These are phyloP conservation scores for Lophiostoma macrostomum DNA, from an alignment of 495 filamentous ascomycete genomes.

Conservation along the genomic window DNA sequence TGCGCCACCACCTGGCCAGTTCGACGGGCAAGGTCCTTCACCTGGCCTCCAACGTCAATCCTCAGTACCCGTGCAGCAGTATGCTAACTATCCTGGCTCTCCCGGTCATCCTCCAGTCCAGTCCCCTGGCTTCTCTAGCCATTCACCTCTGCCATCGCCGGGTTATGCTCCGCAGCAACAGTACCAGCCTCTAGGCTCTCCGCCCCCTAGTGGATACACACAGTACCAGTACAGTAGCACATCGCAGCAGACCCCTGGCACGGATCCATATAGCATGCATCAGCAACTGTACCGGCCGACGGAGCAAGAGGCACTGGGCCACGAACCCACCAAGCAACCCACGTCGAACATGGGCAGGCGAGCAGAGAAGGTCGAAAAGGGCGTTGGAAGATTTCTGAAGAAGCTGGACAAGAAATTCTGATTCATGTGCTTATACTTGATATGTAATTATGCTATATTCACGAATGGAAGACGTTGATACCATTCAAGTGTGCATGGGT, in stretches of 20 bases:
- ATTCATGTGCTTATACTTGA: slow-evolving; percentile 10
- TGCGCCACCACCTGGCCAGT: slow-evolving; percentile 27
- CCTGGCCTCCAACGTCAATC: slow-evolving; percentile 31
- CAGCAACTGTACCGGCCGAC: slow-evolving; percentile 75
- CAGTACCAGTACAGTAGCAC: slow-evolving; percentile 27
- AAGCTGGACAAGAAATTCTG: slow-evolving; percentile 84
- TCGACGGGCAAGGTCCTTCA: slow-evolving; percentile 16
- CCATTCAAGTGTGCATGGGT: too few relatives aligned
- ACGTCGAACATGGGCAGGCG: slow-evolving; percentile 63
- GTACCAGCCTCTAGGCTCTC: slow-evolving; percentile 37
- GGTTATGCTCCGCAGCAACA: slow-evolving; percentile 37
- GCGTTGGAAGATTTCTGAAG: slow-evolving; percentile 78
- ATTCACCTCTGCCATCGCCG: slow-evolving; percentile 34
- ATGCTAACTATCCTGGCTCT: slow-evolving; percentile 34
- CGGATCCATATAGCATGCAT: slow-evolving; percentile 64
- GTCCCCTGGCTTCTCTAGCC: slow-evolving; percentile 28
- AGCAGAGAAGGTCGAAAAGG: slow-evolving; percentile 69
- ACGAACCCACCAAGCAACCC: slow-evolving; percentile 44
- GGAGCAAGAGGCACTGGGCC: slow-evolving; percentile 45
- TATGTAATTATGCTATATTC: not conserved
- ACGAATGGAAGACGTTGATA: too few relatives aligned
- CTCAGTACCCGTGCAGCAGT: slow-evolving; percentile 28
- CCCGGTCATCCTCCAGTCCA: slow-evolving; percentile 28
- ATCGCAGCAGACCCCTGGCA: slow-evolving; percentile 31
- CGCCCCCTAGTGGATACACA: slow-evolving; percentile 22